Percentiles rank a stretch among this genome's conserved stretches.
These are phyloP conservation scores for Paratrypanosoma confusum DNA, from an alignment of 208 protist genomes.

Conservation along the genomic window DNA sequence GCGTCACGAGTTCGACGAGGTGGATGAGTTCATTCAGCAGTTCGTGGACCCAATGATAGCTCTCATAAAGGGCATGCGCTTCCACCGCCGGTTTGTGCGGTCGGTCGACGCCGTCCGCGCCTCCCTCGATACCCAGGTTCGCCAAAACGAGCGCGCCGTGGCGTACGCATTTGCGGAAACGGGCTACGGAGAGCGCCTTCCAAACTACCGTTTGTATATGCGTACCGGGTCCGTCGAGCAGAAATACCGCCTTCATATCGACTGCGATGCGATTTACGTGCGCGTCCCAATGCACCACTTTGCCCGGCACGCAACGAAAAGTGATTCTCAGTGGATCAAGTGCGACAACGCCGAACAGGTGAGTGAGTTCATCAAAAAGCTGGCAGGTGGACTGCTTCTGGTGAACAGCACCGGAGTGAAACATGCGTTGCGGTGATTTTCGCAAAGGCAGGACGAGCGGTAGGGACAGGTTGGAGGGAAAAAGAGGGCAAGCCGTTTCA, in stretches of 20 bases:
- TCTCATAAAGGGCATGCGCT: conserved; percentile 32
- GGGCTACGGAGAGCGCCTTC: conserved; percentile 17
- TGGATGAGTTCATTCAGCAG: conserved; percentile 64
- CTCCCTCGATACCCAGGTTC: conserved; percentile 42
- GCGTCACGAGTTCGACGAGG: conserved; percentile 47
- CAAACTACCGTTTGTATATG: conserved; percentile 57
- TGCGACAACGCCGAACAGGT: conserved; percentile 72
- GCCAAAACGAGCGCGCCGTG: conserved; percentile 22
- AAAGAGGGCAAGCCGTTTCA: too few species aligned
- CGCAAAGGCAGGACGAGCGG: too few species aligned
- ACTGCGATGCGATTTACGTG: conserved; percentile 54
- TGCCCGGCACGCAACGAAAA: conserved; percentile 9
- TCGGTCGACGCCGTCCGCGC: conserved; percentile 35
- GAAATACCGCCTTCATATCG: conserved; percentile 68
- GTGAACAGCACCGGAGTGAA: too few species aligned
- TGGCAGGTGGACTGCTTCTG: too few species aligned
- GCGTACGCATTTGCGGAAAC: conserved; percentile 68
- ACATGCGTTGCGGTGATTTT: too few species aligned
- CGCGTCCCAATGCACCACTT: conserved; percentile 25
- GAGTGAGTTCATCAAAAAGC: conserved; percentile 64
- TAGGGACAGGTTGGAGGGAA: too few species aligned
- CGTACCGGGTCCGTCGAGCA: conserved; percentile 30
- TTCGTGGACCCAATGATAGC: conserved; percentile 54
- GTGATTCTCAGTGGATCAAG: conserved; percentile 43
- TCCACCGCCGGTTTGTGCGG: conserved; percentile 59